Conservation (phyloP, 2,329 filamentous ascomycete species). For the Fusarium chaquense region DNA sequence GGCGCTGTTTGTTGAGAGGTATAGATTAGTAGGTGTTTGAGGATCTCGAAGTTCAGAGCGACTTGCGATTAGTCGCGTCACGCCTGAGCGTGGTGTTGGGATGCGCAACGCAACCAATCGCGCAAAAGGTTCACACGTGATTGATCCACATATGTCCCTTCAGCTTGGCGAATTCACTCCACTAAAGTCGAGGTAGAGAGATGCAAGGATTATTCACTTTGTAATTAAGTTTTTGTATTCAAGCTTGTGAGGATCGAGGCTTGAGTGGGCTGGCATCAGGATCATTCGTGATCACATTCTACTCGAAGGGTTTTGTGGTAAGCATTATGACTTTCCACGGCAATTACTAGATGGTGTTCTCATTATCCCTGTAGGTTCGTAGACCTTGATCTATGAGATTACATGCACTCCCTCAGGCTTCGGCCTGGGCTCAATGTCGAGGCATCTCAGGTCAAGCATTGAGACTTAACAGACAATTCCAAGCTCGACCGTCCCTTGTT, state of each 20-base stretch:
- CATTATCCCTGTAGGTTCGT: conserved; percentile 19
- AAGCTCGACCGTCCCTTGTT: conserved; percentile 18
- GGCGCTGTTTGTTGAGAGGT: neutral
- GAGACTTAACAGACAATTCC: conserved; percentile 15
- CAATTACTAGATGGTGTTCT: conserved; percentile 23
- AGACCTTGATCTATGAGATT: conserved; percentile 39
- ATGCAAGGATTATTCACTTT: conserved; percentile 23
- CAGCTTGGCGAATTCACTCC: conserved; percentile 6
- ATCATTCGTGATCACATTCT: neutral
- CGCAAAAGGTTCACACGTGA: conserved; percentile 29
- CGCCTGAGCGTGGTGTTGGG: conserved; percentile 12
- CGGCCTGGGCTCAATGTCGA: conserved; percentile 42
- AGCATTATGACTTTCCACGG: conserved; percentile 14
- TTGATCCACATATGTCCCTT: neutral
- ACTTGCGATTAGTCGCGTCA: conserved; percentile 18
- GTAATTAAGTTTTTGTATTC: conserved; percentile 25
- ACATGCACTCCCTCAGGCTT: conserved; percentile 39
- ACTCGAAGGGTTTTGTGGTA: conserved; percentile 17
- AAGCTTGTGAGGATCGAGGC: conserved; percentile 10
- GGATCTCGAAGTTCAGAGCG: conserved; percentile 8
- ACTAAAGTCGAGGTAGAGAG: neutral
- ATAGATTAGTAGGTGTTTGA: neutral
- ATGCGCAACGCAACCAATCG: conserved; percentile 42
- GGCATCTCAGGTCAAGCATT: conserved; percentile 30
- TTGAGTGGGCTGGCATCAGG: conserved; percentile 12